These are phyloP conservation scores for Blastobotrys americana DNA, from an alignment of 805 yeast genomes.

Conservation along the genomic window DNA sequence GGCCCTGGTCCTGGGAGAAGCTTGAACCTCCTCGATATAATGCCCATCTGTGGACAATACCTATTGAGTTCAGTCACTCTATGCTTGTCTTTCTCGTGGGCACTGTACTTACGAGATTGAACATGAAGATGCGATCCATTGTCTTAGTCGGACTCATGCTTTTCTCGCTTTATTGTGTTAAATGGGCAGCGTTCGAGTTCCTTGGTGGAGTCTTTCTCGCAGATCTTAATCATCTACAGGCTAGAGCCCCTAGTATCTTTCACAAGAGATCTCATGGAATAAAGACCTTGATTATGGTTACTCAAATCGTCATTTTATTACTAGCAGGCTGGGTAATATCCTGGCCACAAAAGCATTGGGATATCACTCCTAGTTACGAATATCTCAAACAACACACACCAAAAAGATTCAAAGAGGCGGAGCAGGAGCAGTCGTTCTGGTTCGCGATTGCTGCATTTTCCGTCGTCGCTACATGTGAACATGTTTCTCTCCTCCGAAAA, in stretches of 20 bases:
- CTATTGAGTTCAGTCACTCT: constrained; percentile 2
- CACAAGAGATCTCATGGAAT: background rate
- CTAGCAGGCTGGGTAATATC: constrained; percentile 1
- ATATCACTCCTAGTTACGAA: background rate
- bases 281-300: background rate
- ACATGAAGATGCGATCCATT: background rate
- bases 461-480: background rate
- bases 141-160: background rate
- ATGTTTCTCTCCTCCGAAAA: background rate
- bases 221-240: background rate
- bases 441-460: constrained; percentile 1
- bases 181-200: constrained; percentile 1
- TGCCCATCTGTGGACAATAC: constrained; percentile 3
- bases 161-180: background rate
- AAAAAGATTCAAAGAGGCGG: background rate
- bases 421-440: background rate
- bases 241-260: background rate
- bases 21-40: background rate
- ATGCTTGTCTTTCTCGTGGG: background rate
- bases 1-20: constrained; percentile 3
- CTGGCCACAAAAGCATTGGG: background rate
- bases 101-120: background rate
- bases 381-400: background rate
- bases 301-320: background rate
- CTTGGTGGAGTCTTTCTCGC: constrained; percentile 1